Base-by-base conservation (phyloP, 2,329 filamentous ascomycete genomes). In the Pleomassaria siparia region DNA sequence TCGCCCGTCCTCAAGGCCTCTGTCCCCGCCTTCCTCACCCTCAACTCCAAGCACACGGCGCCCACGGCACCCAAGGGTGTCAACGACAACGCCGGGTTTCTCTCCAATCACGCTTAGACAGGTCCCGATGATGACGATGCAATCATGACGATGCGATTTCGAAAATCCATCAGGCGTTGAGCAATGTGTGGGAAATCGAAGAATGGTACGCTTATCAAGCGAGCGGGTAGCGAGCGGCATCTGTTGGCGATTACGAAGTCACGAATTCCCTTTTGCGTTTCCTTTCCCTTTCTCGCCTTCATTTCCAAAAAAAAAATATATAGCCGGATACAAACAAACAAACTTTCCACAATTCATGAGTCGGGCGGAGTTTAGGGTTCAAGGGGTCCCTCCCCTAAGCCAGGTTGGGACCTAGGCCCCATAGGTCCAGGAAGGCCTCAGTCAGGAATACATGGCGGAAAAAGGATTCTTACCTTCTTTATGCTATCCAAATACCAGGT, bases 41-140 rank as follows among this genome's bases (percentile, higher is more conserved):
- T 70, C 58, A 70, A 70, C 53, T 49, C 58, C 46, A 65, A 64
- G 58, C 59, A 62, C 55, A 46, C 53, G 49, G 50, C 58, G 55
- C 59, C 63, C 33, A 52, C 61, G 49, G 45, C 53, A 50, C 36
- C 51, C 41, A 47, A 50, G 54, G 11, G 11, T 11, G 21, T 21
- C 15, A 54, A 50, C 16, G 57, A 58, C 43, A 56, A 55, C 40
- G 52, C 53, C 46, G 50, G 51, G 40, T 69, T 69, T 54, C 45
- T 69, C 41, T 65, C 61, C 49, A 69, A 69, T 61, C 60, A 53
- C 54, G 47, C 55, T 56, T 69, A 60, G 35, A 21, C 39, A 22
- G 25, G 30, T 25, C 24, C 20, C 36, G 37, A 13, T 22, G 3
- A 37, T 21, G 13, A 20, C 13, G n/a, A 8, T 28, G 9, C n/a